phyloP scores from a whole-genome alignment of 176 grass and related monocot genomes.

The Eleusine coracana region DNA sequence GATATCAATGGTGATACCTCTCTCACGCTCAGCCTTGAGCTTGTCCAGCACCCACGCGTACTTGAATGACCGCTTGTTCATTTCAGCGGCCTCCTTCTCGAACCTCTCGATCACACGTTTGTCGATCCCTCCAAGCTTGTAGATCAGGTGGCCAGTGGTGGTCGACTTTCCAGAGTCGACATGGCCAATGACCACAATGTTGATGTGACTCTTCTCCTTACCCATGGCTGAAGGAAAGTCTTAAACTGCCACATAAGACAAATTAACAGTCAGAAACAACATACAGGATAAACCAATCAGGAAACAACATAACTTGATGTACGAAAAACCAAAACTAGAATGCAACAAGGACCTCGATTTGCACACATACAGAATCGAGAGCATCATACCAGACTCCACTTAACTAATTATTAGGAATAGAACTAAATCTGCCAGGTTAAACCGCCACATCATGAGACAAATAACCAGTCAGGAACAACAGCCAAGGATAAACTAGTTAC shows the following conservation, averaged over 20 bases:
- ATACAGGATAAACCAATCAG: neutral
- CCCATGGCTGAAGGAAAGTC: no score
- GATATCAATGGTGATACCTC: neutral
- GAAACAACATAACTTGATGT: no score
- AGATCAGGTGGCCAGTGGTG: neutral
- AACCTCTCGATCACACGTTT: neutral
- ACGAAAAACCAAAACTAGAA: no score
- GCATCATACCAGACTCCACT: no score
- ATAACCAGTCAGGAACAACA: neutral
- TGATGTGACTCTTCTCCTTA: no score
- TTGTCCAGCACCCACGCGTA: constrained; percentile 7
- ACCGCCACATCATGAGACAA: neutral
- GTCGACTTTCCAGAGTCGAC: neutral
- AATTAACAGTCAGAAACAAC: neutral
- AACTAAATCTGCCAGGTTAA: neutral
- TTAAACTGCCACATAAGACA: neutral
- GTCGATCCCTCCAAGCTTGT: constrained; percentile 2
- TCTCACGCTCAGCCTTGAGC: neutral
- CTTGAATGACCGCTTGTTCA: neutral
- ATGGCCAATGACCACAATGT: no score
- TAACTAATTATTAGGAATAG: no score
- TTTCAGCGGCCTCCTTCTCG: neutral
- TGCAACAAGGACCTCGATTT: no score
- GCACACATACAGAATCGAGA: no score
- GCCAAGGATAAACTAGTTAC: no score